These are phyloP conservation scores for Leucogyrophana mollusca DNA, from an alignment of 768 basidiomycete species.

Conservation along the genomic window DNA sequence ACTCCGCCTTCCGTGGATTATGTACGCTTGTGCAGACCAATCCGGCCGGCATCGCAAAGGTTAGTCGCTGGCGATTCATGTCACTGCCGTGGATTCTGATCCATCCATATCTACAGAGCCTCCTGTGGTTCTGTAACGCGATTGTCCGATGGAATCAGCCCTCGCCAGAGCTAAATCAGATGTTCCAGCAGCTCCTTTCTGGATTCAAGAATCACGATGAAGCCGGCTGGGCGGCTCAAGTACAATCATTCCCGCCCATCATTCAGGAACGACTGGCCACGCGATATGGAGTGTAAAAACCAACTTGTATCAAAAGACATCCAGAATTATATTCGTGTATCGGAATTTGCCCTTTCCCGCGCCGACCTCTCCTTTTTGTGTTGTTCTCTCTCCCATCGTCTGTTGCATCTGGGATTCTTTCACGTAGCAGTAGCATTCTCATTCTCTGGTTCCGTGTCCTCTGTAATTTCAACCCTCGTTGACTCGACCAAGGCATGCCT, in stretches of 20 bases:
- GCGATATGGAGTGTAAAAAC: conserved; percentile 78
- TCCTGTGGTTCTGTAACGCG: conserved; percentile 98
- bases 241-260: conserved; percentile 78
- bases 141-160: conserved; percentile 95
- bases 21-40: conserved; percentile 95
- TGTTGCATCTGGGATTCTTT: conserved; percentile 11
- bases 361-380: conserved; percentile 7
- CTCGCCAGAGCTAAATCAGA: conserved; percentile 84
- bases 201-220: conserved; percentile 91
- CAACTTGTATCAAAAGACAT: conserved; percentile 11
- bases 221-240: conserved; percentile 82
- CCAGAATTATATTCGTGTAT: conserved; percentile 8
- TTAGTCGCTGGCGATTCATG: conserved; percentile 32
- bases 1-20: conserved; percentile 96
- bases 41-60: conserved; percentile 91
- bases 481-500: conserved; percentile 2
- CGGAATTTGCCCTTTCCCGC: conserved; percentile 7
- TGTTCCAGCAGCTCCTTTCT: conserved; percentile 88
- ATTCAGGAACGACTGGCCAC: conserved; percentile 85
- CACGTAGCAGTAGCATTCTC: conserved; percentile 26
- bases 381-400: conserved; percentile 28
- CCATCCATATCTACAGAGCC: conserved; percentile 50
- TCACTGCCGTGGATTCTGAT: conserved; percentile 3
- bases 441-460: conserved; percentile 13
- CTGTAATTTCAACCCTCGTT: conserved; percentile 26